These are phyloP conservation scores for Chlorella sp. DNA, from an alignment of 139 green algal species.

Conservation along the genomic window DNA sequence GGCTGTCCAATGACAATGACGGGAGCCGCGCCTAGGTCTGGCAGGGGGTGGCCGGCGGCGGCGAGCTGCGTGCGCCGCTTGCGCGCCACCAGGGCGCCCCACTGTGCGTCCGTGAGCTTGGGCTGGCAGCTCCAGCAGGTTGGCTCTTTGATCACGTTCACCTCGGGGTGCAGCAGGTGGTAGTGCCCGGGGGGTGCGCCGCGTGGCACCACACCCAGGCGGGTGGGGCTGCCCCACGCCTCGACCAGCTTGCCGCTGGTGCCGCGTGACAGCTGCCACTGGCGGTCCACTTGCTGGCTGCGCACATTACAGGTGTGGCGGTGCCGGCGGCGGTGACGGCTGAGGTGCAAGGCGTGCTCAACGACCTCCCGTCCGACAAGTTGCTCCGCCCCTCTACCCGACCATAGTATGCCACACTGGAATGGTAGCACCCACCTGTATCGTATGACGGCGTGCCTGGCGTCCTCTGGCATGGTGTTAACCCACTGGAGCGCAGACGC, in stretches of 20 bases:
- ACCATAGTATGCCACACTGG: not conserved
- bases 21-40: too few species aligned
- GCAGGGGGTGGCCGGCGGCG: not conserved
- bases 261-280: not conserved
- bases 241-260: not conserved
- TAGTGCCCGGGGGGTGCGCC: not conserved
- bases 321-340: too few species aligned
- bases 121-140: slow-evolving; percentile 6
- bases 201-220: not conserved
- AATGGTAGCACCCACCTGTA: not conserved
- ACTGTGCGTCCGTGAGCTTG: not conserved
- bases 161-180: not conserved
- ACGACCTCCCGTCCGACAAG: too few species aligned
- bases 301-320: not conserved
- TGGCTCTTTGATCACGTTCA: slow-evolving; percentile 4
- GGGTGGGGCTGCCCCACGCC: not conserved
- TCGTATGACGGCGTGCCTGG: not conserved
- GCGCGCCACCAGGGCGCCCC: not conserved
- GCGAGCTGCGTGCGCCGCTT: not conserved
- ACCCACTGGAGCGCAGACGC: slow-evolving; percentile 1
- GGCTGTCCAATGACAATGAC: too few species aligned
- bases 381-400: too few species aligned
- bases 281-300: slow-evolving; percentile 1
- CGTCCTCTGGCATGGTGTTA: slow-evolving; percentile 6
- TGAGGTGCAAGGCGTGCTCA: too few species aligned